These are phyloP conservation scores for Chalara sp. DNA, from an alignment of 2,329 filamentous ascomycete genomes.

Conservation along the genomic window DNA sequence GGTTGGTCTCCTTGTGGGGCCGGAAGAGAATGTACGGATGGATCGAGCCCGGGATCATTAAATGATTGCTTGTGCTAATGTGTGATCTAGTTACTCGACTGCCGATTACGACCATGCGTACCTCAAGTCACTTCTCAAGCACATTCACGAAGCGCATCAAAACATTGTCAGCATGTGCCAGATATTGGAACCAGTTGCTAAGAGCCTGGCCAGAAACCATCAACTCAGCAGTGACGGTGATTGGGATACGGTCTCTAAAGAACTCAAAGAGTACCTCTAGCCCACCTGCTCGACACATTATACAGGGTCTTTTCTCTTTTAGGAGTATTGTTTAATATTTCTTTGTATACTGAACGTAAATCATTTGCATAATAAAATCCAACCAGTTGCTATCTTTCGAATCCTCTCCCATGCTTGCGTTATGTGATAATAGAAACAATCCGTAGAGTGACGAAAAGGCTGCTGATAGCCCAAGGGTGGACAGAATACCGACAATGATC, in stretches of 20 bases:
- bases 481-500: conserved; percentile 4
- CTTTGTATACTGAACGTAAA: too few relatives aligned
- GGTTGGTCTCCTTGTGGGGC: conserved; percentile 5
- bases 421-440: conserved; percentile 2
- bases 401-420: not conserved
- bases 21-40: conserved; percentile 6
- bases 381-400: conserved; percentile 2
- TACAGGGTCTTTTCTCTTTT: conserved; percentile 2
- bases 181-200: conserved; percentile 7
- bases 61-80: conserved; percentile 9
- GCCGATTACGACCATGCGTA: conserved; percentile 10
- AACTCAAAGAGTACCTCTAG: conserved; percentile 9
- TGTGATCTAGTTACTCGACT: conserved; percentile 9
- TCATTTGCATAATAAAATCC: conserved; percentile 6
- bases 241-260: conserved; percentile 10
- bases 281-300: conserved; percentile 4
- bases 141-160: conserved; percentile 3
- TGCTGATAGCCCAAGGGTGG: not conserved
- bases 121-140: conserved; percentile 8
- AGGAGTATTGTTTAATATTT: conserved; percentile 3
- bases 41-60: conserved; percentile 4
- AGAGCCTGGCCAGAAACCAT: conserved; percentile 8
- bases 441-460: not conserved
- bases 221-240: conserved; percentile 8
- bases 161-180: too few relatives aligned